Percentiles rank a stretch among this genome's conserved stretches.
phyloP scores from a whole-genome alignment of 169 alveolate genomes.

The Cryptosporidium bovis region DNA sequence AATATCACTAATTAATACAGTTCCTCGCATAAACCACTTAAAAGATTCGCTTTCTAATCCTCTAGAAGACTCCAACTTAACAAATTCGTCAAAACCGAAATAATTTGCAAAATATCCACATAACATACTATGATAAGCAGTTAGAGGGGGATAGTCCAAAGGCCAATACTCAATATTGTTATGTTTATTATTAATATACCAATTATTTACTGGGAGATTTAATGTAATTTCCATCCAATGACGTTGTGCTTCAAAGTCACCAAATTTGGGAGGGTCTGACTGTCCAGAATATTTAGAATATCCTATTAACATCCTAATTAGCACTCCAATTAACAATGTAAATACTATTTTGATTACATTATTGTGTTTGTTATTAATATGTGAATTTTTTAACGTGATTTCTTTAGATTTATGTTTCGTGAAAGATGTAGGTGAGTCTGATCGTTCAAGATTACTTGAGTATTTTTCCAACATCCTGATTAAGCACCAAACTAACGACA shows the following conservation, averaged over 20 bases:
- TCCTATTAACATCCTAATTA: conserved; percentile 69
- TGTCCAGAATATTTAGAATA: conserved; percentile 77
- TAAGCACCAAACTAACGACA: no score
- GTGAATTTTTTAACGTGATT: no score
- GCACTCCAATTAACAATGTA: conserved; percentile 68
- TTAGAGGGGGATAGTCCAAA: conserved; percentile 92
- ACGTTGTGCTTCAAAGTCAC: conserved; percentile 93
- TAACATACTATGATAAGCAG: conserved; percentile 87
- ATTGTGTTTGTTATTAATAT: no score
- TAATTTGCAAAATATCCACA: conserved; percentile 70
- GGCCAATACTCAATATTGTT: conserved; percentile 88
- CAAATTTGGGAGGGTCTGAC: conserved; percentile 86
- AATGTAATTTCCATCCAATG: conserved; percentile 91
- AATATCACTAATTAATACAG: conserved; percentile 87
- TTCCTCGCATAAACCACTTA: conserved; percentile 87
- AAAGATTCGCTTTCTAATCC: conserved; percentile 84
- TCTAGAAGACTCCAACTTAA: conserved; percentile 80
- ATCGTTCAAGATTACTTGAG: no score
- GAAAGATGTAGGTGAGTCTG: no score
- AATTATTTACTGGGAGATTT: conserved; percentile 77
- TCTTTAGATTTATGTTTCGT: no score
- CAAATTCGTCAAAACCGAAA: conserved; percentile 80
- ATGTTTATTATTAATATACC: conserved; percentile 79
- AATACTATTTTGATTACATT: conserved; percentile 16
- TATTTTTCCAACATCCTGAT: no score